Evolutionary conservation across 2,329 filamentous ascomycete species (phyloP).

Genomic region (Remersonia thermophila): DNA sequence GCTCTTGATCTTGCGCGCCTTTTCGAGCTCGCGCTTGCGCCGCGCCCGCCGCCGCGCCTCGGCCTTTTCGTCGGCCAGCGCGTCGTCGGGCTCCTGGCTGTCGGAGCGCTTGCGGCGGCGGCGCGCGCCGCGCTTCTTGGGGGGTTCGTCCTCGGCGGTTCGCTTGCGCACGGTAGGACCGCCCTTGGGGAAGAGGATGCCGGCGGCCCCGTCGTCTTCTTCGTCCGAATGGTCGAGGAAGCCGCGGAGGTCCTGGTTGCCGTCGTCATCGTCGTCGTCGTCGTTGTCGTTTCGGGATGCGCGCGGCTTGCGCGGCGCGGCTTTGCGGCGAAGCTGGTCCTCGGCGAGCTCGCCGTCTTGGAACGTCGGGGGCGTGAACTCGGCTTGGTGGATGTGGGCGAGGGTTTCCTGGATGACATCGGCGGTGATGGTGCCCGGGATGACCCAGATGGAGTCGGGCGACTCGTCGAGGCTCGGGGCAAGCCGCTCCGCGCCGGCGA

Average conservation of each 20-base stretch:
- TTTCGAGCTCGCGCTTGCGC: conserved; percentile 60
- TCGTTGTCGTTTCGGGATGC: conserved; percentile 43
- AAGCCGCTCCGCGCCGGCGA: conserved; percentile 56
- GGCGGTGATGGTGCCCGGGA: conserved; percentile 55
- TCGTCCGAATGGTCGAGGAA: conserved; percentile 28
- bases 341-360: conserved; percentile 64
- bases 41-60: conserved; percentile 50
- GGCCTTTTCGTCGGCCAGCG: conserved; percentile 41
- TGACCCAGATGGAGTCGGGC: conserved; percentile 63
- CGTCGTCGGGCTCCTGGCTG: conserved; percentile 28
- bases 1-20: conserved; percentile 70
- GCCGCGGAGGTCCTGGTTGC: conserved; percentile 45
- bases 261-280: conserved; percentile 55
- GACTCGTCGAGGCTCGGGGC: conserved; percentile 51
- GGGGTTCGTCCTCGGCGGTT: conserved; percentile 41
- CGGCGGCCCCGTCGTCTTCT: conserved; percentile 33
- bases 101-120: conserved; percentile 31
- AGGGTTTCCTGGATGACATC: conserved; percentile 54
- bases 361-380: conserved; percentile 66
- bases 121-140: conserved; percentile 48
- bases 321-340: conserved; percentile 66
- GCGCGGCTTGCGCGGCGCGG: conserved; percentile 40
- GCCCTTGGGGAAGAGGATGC: conserved; percentile 56
- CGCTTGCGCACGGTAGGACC: conserved; percentile 47
- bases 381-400: conserved; percentile 63